phyloP scores from a whole-genome alignment of 2,329 filamentous ascomycete species.

The Neopestalotiopsis sp. region DNA sequence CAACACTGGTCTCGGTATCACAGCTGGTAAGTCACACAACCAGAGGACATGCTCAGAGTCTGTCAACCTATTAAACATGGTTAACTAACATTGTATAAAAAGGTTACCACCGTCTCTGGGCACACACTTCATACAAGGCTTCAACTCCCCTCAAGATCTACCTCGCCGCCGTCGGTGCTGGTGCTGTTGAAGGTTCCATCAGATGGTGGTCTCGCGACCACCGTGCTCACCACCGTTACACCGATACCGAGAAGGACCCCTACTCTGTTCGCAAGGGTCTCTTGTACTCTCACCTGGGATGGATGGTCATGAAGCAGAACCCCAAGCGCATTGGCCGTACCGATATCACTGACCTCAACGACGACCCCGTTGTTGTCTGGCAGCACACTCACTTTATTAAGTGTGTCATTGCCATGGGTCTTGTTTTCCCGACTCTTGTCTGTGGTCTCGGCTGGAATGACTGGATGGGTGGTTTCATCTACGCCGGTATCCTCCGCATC shows the following conservation, averaged over 20 bases:
- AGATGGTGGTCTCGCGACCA: constrained; percentile 55
- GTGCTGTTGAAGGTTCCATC: constrained; percentile 53
- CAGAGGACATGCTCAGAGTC: neutral
- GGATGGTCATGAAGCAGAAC: constrained; percentile 61
- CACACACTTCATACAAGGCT: constrained; percentile 52
- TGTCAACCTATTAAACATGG: neutral
- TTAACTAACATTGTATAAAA: constrained; percentile 14
- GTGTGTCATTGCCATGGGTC: constrained; percentile 50
- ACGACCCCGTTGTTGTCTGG: constrained; percentile 53
- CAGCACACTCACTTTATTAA: constrained; percentile 55
- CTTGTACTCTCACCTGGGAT: constrained; percentile 54
- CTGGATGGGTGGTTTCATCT: constrained; percentile 54
- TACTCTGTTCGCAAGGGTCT: constrained; percentile 57
- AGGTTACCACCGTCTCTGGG: constrained; percentile 44
- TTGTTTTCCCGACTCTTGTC: constrained; percentile 52
- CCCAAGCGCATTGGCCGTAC: constrained; percentile 55
- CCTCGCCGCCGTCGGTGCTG: constrained; percentile 51
- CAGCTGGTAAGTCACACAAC: constrained; percentile 32
- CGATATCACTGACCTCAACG: constrained; percentile 55
- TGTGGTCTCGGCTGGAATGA: constrained; percentile 53
- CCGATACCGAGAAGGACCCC: constrained; percentile 57
- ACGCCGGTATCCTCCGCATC: constrained; percentile 55
- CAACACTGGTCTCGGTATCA: constrained; percentile 40
- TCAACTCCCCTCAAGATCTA: constrained; percentile 49
- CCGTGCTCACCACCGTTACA: constrained; percentile 57